Evolutionary conservation across 2,329 filamentous ascomycete species (phyloP).

Genomic region (Botrytis cinerea): DNA sequence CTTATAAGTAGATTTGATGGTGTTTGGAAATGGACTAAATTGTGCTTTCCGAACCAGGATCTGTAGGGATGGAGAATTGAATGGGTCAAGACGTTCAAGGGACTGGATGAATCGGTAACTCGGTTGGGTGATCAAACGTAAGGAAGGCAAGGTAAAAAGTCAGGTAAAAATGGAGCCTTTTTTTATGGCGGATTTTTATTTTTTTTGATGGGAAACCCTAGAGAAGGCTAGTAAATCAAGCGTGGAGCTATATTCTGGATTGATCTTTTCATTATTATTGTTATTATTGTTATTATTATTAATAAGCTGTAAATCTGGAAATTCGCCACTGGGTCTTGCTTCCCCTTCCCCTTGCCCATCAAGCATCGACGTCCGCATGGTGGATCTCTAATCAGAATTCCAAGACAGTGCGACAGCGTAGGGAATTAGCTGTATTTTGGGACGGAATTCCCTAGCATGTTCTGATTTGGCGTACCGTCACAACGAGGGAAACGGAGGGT

Average conservation of each 20-base stretch:
- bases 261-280: neutral
- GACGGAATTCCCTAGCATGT: neutral
- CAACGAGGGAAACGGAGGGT: neutral
- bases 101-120: slow-evolving; percentile 17
- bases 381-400: neutral
- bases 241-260: neutral
- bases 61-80: neutral
- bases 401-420: neutral
- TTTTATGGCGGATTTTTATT: neutral
- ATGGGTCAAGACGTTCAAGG: slow-evolving; percentile 4
- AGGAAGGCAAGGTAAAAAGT: neutral
- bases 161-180: neutral
- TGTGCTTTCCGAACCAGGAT: slow-evolving; percentile 17
- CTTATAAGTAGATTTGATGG: slow-evolving; percentile 21
- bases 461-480: neutral
- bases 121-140: slow-evolving; percentile 17
- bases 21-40: slow-evolving; percentile 4
- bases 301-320: neutral
- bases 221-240: neutral
- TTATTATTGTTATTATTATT: neutral
- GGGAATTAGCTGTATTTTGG: neutral
- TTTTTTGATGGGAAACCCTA: slow-evolving; percentile 13
- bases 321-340: neutral
- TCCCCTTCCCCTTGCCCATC: neutral
- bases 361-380: neutral